phyloP scores from a whole-genome alignment of 371 early-diverging fungal species.

The Gilbertella persicaria region DNA sequence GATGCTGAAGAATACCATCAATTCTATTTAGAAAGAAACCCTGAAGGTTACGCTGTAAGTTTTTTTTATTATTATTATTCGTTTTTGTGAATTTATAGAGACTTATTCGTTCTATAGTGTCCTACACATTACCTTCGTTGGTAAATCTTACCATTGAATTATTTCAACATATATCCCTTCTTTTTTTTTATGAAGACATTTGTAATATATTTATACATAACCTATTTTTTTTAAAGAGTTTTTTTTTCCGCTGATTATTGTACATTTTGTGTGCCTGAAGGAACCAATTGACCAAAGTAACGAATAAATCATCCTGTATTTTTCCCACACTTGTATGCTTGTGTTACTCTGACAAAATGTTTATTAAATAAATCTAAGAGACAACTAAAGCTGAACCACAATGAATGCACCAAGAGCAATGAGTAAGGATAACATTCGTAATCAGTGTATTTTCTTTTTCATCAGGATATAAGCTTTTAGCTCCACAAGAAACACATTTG shows the following conservation, averaged over 20 bases:
- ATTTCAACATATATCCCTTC: constrained; percentile 3
- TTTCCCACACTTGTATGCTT: no score
- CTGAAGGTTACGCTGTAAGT: constrained; percentile 36
- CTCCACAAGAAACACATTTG: constrained; percentile 26
- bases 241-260: not conserved
- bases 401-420: constrained; percentile 24
- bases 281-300: no score
- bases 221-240: no score
- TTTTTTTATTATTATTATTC: constrained; percentile 7
- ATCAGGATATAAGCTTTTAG: constrained; percentile 18
- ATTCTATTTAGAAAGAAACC: constrained; percentile 73
- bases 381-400: constrained; percentile 24
- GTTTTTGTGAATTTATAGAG: no score
- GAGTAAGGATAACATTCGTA: constrained; percentile 13
- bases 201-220: no score
- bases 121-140: constrained; percentile 54
- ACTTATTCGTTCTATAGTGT: constrained; percentile 29
- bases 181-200: not conserved
- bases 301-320: no score
- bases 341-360: no score
- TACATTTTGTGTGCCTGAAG: no score
- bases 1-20: constrained; percentile 92
- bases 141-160: constrained; percentile 18
- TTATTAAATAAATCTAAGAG: no score
- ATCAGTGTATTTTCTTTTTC: constrained; percentile 5